phyloP scores from a whole-genome alignment of 2,329 filamentous ascomycete species.

The Blastomyces emzantsi region DNA sequence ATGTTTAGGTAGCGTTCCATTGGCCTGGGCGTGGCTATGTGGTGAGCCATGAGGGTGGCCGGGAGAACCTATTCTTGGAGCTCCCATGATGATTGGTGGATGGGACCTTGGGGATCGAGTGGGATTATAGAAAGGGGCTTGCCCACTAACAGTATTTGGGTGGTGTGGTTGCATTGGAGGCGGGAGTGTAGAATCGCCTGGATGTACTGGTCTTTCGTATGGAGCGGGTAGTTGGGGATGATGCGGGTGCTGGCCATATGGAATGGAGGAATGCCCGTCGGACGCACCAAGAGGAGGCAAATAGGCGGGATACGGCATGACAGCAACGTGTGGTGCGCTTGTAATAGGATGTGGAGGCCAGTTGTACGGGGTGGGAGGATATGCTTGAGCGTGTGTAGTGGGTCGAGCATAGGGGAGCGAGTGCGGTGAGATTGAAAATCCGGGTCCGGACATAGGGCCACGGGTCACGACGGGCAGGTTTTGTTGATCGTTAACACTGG shows the following conservation, averaged over 20 bases:
- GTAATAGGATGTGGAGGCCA: constrained; percentile 38
- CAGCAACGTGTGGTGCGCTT: constrained; percentile 33
- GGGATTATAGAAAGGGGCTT: constrained; percentile 23
- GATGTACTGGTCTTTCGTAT: constrained; percentile 29
- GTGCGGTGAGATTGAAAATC: constrained; percentile 46
- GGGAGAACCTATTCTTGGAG: constrained; percentile 6
- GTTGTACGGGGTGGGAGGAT: constrained; percentile 31
- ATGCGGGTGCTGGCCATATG: constrained; percentile 28
- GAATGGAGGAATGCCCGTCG: constrained; percentile 22
- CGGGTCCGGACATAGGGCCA: constrained; percentile 53
- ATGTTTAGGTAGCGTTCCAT: constrained; percentile 17
- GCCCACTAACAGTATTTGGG: constrained; percentile 20
- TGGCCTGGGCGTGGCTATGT: constrained; percentile 18
- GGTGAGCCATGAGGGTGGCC: constrained; percentile 15
- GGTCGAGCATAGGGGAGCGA: constrained; percentile 46
- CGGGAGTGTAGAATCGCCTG: constrained; percentile 24
- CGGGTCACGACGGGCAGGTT: constrained; percentile 73
- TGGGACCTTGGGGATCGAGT: constrained; percentile 23
- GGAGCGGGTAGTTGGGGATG: constrained; percentile 23
- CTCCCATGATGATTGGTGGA: not conserved
- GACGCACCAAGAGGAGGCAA: constrained; percentile 28
- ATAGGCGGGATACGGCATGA: constrained; percentile 30
- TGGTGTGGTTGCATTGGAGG: constrained; percentile 18
- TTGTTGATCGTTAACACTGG: constrained; percentile 76
- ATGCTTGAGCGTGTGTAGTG: constrained; percentile 33